Conservation (phyloP, 2,329 filamentous ascomycete genomes). For the Cercospora sojina region DNA sequence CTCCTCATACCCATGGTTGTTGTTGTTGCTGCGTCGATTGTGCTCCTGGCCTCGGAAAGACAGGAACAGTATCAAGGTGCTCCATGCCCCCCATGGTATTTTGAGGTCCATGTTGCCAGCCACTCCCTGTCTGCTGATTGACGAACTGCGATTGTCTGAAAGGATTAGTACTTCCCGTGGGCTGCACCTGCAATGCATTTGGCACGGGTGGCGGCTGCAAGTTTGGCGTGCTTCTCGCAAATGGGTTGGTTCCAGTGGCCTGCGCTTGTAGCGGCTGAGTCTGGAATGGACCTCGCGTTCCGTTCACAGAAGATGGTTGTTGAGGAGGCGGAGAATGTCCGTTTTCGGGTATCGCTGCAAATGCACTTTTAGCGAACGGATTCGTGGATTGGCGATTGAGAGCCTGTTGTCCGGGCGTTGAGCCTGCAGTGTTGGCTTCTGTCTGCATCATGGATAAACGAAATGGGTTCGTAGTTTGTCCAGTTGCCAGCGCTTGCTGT, state of each 20-base stretch:
- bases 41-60: conserved; percentile 78
- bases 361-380: conserved; percentile 62
- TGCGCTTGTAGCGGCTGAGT: conserved; percentile 53
- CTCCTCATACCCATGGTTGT: conserved; percentile 12
- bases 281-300: conserved; percentile 32
- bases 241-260: conserved; percentile 71
- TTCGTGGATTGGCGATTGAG: conserved; percentile 39
- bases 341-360: conserved; percentile 31
- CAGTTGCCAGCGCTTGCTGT: conserved; percentile 56
- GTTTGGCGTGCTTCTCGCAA: conserved; percentile 56
- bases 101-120: conserved; percentile 76
- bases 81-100: conserved; percentile 79
- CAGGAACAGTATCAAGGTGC: conserved; percentile 71
- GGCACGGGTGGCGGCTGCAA: conserved; percentile 41
- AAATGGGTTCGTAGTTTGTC: conserved; percentile 80
- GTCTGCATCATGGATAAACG: conserved; percentile 76
- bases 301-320: conserved; percentile 24
- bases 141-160: conserved; percentile 90
- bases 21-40: conserved; percentile 23
- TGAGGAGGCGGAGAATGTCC: conserved; percentile 21
- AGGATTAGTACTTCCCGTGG: conserved; percentile 88
- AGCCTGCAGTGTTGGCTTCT: conserved; percentile 21
- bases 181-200: conserved; percentile 63
- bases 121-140: conserved; percentile 81
- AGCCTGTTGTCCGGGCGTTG: conserved; percentile 22